phyloP scores from a whole-genome alignment of 495 filamentous ascomycete genomes.

The Hypomontagnella submonticulosa region DNA sequence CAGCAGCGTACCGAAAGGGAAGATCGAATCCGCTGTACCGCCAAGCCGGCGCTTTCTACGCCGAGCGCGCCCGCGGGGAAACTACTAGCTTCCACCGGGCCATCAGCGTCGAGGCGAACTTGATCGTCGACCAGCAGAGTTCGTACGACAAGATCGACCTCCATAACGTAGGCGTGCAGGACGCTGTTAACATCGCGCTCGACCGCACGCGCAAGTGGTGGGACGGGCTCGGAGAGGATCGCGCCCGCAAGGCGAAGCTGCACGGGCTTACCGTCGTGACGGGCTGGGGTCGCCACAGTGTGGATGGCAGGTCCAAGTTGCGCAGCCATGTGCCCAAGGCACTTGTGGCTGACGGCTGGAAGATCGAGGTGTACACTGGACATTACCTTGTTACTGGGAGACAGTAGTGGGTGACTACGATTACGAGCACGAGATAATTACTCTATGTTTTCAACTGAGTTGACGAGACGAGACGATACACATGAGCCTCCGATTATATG shows the following conservation, averaged over 20 bases:
- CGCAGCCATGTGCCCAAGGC: slow-evolving; percentile 83
- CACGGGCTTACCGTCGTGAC: slow-evolving; percentile 77
- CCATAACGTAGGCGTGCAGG: slow-evolving; percentile 83
- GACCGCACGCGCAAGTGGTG: slow-evolving; percentile 81
- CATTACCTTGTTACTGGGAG: slow-evolving; percentile 72
- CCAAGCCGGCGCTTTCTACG: slow-evolving; percentile 54
- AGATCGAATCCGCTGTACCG: slow-evolving; percentile 50
- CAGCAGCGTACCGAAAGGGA: slow-evolving; percentile 51
- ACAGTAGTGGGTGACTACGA: slow-evolving; percentile 36
- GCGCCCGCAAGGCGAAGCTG: slow-evolving; percentile 57
- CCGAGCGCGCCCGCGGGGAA: slow-evolving; percentile 48
- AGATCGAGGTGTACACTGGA: slow-evolving; percentile 74
- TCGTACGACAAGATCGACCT: slow-evolving; percentile 72
- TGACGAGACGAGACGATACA: neutral
- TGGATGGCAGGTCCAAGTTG: slow-evolving; percentile 77
- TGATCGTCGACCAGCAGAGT: slow-evolving; percentile 70
- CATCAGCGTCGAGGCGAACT: slow-evolving; percentile 60
- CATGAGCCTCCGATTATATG: slow-evolving; percentile 5
- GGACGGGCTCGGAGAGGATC: slow-evolving; percentile 72
- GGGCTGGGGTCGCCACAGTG: slow-evolving; percentile 80
- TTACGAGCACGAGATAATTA: too few relatives aligned
- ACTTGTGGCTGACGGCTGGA: slow-evolving; percentile 84
- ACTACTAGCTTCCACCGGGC: slow-evolving; percentile 36
- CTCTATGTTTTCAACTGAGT: neutral
- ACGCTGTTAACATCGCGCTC: slow-evolving; percentile 79